phyloP scores from a whole-genome alignment of 176 grass and related monocot species.

The Poa annua region DNA sequence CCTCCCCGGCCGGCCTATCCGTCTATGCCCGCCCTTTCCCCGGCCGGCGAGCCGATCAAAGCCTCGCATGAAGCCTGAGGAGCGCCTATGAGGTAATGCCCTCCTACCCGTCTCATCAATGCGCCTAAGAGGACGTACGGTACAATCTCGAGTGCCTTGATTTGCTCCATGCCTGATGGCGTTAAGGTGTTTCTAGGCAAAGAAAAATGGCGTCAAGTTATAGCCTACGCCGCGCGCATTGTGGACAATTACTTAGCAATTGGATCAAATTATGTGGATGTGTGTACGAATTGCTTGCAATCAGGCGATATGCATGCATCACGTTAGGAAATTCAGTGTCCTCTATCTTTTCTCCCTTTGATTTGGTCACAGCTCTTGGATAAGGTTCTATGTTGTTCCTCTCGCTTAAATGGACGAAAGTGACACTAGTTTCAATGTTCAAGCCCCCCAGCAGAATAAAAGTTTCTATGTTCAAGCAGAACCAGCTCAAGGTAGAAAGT shows the following conservation, averaged over 20 bases:
- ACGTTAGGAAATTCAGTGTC: not conserved
- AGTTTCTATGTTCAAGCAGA: not conserved
- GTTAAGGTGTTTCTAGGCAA: not conserved
- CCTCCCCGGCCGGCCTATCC: not conserved
- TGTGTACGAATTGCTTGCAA: not conserved
- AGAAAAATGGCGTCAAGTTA: not conserved
- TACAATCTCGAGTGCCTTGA: not conserved
- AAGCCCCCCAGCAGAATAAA: too few species aligned
- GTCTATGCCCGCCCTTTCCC: not conserved
- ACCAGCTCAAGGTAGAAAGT: not conserved
- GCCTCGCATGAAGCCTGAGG: not conserved
- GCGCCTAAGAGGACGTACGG: not conserved
- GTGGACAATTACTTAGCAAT: not conserved
- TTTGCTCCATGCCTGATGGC: not conserved
- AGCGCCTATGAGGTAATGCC: not conserved
- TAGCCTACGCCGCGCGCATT: too few species aligned
- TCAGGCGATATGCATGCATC: not conserved
- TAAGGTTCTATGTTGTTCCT: too few species aligned
- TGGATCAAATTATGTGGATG: not conserved
- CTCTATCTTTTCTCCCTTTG: not conserved
- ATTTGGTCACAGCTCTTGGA: not conserved
- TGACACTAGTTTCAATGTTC: not conserved
- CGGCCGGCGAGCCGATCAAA: not conserved
- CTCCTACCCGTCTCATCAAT: not conserved
- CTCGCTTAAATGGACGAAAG: not conserved